Percentiles rank a stretch among this genome's conserved stretches.
phyloP scores from a whole-genome alignment of 164 flowering plant species.

The Magnolia kwangsiensis region DNA sequence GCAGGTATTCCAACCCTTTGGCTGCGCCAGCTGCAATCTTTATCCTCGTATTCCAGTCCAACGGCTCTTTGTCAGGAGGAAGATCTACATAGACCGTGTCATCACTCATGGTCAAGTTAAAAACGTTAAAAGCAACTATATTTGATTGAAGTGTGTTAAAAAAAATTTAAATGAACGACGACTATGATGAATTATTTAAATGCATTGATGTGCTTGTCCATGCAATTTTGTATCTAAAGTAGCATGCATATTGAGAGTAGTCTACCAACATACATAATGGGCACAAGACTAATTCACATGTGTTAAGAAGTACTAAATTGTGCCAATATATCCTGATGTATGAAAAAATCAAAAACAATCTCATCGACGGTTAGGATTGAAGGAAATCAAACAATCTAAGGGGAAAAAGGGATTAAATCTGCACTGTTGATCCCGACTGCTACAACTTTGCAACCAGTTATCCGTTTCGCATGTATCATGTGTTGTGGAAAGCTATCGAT shows the following conservation, averaged over 20 bases:
- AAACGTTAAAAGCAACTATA: neutral
- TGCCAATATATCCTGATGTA: neutral
- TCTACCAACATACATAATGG: neutral
- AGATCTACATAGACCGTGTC: conserved; percentile 23
- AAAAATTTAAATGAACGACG: no score
- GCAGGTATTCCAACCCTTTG: conserved; percentile 64
- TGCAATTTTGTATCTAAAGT: neutral
- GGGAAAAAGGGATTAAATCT: no score
- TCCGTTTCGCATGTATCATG: no score
- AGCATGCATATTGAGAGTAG: neutral
- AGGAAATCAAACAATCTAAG: no score
- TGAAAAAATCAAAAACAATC: no score
- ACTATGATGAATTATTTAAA: neutral
- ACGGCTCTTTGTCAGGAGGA: conserved; percentile 42
- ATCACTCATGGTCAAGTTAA: neutral
- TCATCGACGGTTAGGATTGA: no score
- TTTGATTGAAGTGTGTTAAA: neutral
- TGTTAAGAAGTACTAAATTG: neutral
- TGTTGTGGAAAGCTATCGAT: no score
- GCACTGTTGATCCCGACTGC: no score
- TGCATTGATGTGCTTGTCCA: neutral
- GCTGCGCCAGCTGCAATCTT: conserved; percentile 76
- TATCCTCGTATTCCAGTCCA: conserved; percentile 80
- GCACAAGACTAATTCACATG: neutral
- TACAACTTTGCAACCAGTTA: no score